Conservation (phyloP, 2,329 filamentous ascomycete species). For the Zymoseptoria pseudotritici region DNA sequence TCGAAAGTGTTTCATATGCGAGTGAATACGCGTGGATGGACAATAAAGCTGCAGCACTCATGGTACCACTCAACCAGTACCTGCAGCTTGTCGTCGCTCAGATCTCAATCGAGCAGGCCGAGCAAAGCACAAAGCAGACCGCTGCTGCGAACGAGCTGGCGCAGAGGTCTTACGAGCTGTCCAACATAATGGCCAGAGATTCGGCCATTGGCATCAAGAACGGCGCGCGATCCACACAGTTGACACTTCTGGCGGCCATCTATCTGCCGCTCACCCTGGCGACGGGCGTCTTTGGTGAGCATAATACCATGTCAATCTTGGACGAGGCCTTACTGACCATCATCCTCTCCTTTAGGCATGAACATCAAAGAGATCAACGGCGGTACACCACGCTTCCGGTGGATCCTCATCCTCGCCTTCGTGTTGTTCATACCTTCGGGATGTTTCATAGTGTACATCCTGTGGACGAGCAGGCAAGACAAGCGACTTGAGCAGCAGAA, state of each 20-base stretch:
- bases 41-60: neutral
- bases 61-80: neutral
- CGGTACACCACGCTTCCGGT: neutral
- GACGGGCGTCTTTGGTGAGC: constrained; percentile 1
- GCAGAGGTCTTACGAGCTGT: neutral
- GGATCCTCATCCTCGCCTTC: neutral
- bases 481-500: too few relatives aligned
- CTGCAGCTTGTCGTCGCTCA: neutral
- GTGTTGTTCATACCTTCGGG: neutral
- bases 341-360: neutral
- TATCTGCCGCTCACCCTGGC: constrained; percentile 2
- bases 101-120: neutral
- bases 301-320: too few relatives aligned
- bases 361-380: constrained; percentile 4
- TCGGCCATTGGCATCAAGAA: neutral
- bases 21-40: neutral
- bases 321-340: too few relatives aligned
- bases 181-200: neutral
- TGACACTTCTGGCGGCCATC: constrained; percentile 1
- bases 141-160: neutral
- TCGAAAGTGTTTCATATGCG: too few relatives aligned
- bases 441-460: neutral
- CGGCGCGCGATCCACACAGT: neutral
- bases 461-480: neutral
- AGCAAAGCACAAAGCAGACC: neutral